phyloP scores from a whole-genome alignment of 2,329 filamentous ascomycete species.

The Sarocladiaceae sp. region DNA sequence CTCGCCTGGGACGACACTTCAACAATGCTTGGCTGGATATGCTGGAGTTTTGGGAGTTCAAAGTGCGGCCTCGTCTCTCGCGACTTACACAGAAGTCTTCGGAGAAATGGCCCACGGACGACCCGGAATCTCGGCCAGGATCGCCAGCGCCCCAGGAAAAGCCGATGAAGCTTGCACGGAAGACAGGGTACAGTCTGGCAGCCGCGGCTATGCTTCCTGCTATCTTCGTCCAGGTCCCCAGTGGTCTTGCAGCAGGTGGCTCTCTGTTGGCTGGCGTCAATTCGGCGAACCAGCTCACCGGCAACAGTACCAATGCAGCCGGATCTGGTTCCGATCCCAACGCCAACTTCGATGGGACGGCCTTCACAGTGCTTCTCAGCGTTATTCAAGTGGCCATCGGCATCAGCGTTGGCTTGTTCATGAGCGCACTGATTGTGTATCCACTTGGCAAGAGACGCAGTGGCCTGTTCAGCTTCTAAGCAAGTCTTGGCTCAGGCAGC shows the following conservation, averaged over 20 bases:
- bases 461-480: slow-evolving; percentile 50
- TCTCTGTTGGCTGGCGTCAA: slow-evolving; percentile 55
- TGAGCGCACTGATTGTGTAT: slow-evolving; percentile 52
- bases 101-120: slow-evolving; percentile 27
- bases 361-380: slow-evolving; percentile 51
- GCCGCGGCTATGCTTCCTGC: slow-evolving; percentile 82
- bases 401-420: slow-evolving; percentile 56
- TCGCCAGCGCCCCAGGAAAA: slow-evolving; percentile 17
- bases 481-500: background rate
- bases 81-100: slow-evolving; percentile 16
- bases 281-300: slow-evolving; percentile 50
- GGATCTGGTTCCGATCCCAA: slow-evolving; percentile 18
- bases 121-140: slow-evolving; percentile 27
- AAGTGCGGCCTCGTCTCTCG: slow-evolving; percentile 32
- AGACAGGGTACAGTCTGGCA: slow-evolving; percentile 69
- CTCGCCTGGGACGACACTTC: slow-evolving; percentile 56
- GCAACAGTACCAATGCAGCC: slow-evolving; percentile 28
- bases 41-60: slow-evolving; percentile 44
- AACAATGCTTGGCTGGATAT: slow-evolving; percentile 52
- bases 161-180: slow-evolving; percentile 28
- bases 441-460: slow-evolving; percentile 55
- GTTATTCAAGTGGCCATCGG: slow-evolving; percentile 60
- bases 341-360: slow-evolving; percentile 35
- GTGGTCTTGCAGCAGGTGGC: slow-evolving; percentile 56
- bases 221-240: slow-evolving; percentile 71